These are phyloP conservation scores for Stylosanthes scabra DNA, from an alignment of 331 rosid species.

Conservation along the genomic window DNA sequence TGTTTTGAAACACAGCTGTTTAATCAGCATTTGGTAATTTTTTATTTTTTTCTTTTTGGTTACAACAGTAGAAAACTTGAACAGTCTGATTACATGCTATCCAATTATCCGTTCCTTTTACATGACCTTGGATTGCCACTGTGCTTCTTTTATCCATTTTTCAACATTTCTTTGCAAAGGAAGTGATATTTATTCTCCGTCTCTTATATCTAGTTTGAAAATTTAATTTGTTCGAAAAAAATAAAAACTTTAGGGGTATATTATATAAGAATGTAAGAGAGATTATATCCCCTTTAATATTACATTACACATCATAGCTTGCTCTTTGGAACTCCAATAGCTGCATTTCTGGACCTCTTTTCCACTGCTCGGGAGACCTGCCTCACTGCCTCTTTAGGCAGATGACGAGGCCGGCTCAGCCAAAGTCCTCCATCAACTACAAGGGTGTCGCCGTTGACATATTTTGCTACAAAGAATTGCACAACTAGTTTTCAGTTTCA, in stretches of 20 bases:
- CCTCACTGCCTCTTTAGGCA: conserved; percentile 75
- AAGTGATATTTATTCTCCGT: too few relatives aligned
- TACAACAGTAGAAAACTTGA: too few relatives aligned
- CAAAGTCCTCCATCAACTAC: conserved; percentile 88
- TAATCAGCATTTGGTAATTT: too few relatives aligned
- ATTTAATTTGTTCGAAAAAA: too few relatives aligned
- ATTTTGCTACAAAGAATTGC: conserved; percentile 71
- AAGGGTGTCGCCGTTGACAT: conserved; percentile 69
- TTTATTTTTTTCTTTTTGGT: too few relatives aligned
- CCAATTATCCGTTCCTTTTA: too few relatives aligned
- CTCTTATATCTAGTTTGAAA: too few relatives aligned
- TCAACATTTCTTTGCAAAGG: too few relatives aligned
- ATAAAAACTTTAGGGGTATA: neutral
- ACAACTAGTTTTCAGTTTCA: conserved; percentile 32
- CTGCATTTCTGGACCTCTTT: conserved; percentile 70
- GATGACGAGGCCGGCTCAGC: conserved; percentile 84
- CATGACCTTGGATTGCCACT: too few relatives aligned
- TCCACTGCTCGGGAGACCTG: conserved; percentile 82
- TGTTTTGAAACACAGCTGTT: too few relatives aligned
- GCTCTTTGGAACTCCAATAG: conserved; percentile 79
- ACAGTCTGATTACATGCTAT: too few relatives aligned
- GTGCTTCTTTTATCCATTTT: too few relatives aligned
- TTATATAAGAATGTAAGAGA: neutral
- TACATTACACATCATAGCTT: conserved; percentile 53
- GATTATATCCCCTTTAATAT: conserved; percentile 3